Evolutionary conservation across 2,329 filamentous ascomycete species (phyloP), one percentile per base, ranked within the genome.

Genomic region (Epichloe sp.): DNA sequence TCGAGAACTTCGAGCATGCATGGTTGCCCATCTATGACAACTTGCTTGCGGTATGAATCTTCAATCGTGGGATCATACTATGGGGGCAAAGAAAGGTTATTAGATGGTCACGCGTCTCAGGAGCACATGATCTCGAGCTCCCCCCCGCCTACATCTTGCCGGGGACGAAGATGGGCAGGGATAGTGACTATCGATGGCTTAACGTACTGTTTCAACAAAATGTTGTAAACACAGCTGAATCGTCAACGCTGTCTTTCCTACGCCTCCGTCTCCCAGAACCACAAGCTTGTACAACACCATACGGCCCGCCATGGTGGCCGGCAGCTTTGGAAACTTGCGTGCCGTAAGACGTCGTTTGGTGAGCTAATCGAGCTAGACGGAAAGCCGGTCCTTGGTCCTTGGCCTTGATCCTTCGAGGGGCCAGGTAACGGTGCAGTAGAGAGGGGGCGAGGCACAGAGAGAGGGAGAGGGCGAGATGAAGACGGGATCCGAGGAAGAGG

Each of bases 1-100:
- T 98, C 93, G 62, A 96, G 80, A 46, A 95, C 89, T 70, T 97
- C 91, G 62, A 96, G 82, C 90, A 96, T 96, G 74, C 90, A 96
- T 44, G 90, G 89, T 68, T 95, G 88, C 55, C 83, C 80, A 65
- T 97, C 93, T 69, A 97, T 97, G 64, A 95, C 86, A 54, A 90
- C 85, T 68, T 90, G 86, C 71, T 91, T 91, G 60, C 86, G 79
- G 67, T 91, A 91, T 53, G 86, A 90, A 68, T 91, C 86, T 68
- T 91, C 86, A 67, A 91, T 91, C 56, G 86, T 91, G 43, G 86
- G 86, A 69, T 91, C 86, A 65, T 91, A 91, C 83, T 87, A 57
- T 55, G 34, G 21, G 26, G 31, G 35, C 21, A 48, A 15, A 26
- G 40, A 31, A 21, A 41, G 41, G 26, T 51, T 43, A 51, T 52